Evolutionary conservation across 2,329 filamentous ascomycete species (phyloP), one percentile per base, ranked within the genome.

Genomic region (Beauveria caledonica): DNA sequence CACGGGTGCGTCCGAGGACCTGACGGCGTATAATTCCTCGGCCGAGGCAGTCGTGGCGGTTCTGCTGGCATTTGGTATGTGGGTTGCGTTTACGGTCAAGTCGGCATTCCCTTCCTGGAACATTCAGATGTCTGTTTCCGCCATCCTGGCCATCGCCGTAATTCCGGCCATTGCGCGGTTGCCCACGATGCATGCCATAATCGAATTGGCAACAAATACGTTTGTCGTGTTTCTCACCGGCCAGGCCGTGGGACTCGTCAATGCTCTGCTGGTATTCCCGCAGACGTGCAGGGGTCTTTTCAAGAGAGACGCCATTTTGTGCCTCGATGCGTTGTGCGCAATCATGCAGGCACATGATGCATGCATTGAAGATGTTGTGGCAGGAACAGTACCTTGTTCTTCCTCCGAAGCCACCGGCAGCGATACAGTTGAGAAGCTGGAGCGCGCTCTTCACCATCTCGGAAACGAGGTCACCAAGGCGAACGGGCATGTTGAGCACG

Each of bases 21-120:
- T 54, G 9, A 17, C 23, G 7, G 50, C 19, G 33, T 60, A 60
- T n/a, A 60, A 60, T n/a, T 46, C 58, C 5, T 54, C 50, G 42
- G 58, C 58, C 11, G 58, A 60, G 50, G 58, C 58, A 8, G 58
- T 60, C 17, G 58, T 54, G 7, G 58, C 58, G 5, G 36, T 60
- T 1, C 13, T 60, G 6, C 27, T 60, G 25, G 42, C 44, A 5
- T 46, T 33, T 3, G 49, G 49, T 3, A 60, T 60, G 58, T 60
- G 58, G 58, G 33, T 53, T 29, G 33, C 50, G 9, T 60, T 60
- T 49, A 60, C 50, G 19, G 42, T 60, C 9, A 60, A 60, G 23
- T 60, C 58, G 15, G 58, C 50, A 11, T 60, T 60, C 48, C 58
- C 58, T 15, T 19, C 49, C 3, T 60, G 50, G 49, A 48, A 49